Percentiles rank a stretch among this genome's conserved stretches.
Evolutionary conservation across 2,329 filamentous ascomycete genomes (phyloP).

Genomic region (Cryphonectria nitschkei): DNA sequence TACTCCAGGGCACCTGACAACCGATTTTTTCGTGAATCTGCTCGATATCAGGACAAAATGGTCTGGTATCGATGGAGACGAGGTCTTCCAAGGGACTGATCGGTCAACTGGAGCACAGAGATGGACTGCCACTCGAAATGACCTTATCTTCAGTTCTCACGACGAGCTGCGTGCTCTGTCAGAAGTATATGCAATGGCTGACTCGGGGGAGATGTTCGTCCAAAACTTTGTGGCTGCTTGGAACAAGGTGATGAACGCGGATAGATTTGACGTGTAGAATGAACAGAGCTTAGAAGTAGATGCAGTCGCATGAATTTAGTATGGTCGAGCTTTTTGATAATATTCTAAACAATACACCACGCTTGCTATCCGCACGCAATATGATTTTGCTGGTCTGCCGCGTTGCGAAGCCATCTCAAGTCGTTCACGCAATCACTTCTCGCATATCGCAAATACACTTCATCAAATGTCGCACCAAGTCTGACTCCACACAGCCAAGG

Average conservation of each 20-base stretch:
- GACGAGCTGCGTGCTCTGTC: slow-evolving; percentile 72
- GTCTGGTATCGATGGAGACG: slow-evolving; percentile 37
- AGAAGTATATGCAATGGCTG: slow-evolving; percentile 69
- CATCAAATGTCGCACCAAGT: too few species aligned
- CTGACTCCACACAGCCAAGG: too few species aligned
- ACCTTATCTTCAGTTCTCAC: slow-evolving; percentile 75
- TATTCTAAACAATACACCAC: too few species aligned
- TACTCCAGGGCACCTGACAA: slow-evolving; percentile 69
- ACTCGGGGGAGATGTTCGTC: slow-evolving; percentile 65
- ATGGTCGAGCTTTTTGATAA: too few species aligned
- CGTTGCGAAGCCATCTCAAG: too few species aligned
- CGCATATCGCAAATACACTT: too few species aligned
- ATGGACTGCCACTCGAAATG: slow-evolving; percentile 70
- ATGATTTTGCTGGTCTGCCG: too few species aligned
- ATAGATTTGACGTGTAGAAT: slow-evolving; percentile 61
- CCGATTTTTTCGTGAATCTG: slow-evolving; percentile 83
- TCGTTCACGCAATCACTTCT: too few species aligned
- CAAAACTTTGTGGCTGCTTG: slow-evolving; percentile 73
- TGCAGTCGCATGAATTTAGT: not conserved
- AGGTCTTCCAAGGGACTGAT: slow-evolving; percentile 25
- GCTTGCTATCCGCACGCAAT: too few species aligned
- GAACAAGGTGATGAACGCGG: slow-evolving; percentile 75
- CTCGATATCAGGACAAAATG: slow-evolving; percentile 69
- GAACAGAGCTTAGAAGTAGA: not conserved
- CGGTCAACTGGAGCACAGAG: slow-evolving; percentile 60